These are phyloP conservation scores for Backusella tuberculispora DNA, from an alignment of 192 early-diverging fungal species.

Conservation along the genomic window DNA sequence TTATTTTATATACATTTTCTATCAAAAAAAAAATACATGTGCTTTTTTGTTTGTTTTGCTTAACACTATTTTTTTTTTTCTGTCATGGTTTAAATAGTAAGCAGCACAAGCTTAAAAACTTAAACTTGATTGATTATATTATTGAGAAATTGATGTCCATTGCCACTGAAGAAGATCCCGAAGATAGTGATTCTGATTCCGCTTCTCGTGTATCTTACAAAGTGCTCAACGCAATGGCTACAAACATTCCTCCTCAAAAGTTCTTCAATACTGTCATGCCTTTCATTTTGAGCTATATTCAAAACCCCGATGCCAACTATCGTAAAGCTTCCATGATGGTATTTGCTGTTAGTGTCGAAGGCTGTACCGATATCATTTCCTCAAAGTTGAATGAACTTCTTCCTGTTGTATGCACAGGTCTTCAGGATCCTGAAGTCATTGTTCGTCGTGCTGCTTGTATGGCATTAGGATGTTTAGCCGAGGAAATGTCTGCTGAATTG, in stretches of 20 bases:
- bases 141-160: slow-evolving; percentile 82
- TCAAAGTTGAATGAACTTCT: slow-evolving; percentile 76
- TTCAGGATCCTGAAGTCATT: slow-evolving; percentile 75
- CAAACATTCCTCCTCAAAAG: slow-evolving; percentile 82
- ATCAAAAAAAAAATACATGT: background rate
- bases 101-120: slow-evolving; percentile 80
- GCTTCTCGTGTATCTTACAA: slow-evolving; percentile 63
- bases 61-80: background rate
- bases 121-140: slow-evolving; percentile 81
- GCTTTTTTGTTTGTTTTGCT: background rate
- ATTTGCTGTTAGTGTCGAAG: slow-evolving; percentile 79
- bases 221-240: slow-evolving; percentile 78
- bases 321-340: slow-evolving; percentile 89
- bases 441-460: slow-evolving; percentile 89
- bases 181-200: slow-evolving; percentile 81
- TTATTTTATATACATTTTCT: background rate
- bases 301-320: slow-evolving; percentile 69
- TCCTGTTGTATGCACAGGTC: slow-evolving; percentile 69
- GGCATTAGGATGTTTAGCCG: slow-evolving; percentile 77
- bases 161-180: slow-evolving; percentile 76
- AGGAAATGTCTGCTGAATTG: slow-evolving; percentile 80
- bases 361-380: slow-evolving; percentile 83
- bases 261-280: slow-evolving; percentile 80
- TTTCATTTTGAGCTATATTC: slow-evolving; percentile 76
- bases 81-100: slow-evolving; percentile 40